Evolutionary conservation across 2,329 filamentous ascomycete species (phyloP).

Genomic region (Arthrobotrys entomopaga): DNA sequence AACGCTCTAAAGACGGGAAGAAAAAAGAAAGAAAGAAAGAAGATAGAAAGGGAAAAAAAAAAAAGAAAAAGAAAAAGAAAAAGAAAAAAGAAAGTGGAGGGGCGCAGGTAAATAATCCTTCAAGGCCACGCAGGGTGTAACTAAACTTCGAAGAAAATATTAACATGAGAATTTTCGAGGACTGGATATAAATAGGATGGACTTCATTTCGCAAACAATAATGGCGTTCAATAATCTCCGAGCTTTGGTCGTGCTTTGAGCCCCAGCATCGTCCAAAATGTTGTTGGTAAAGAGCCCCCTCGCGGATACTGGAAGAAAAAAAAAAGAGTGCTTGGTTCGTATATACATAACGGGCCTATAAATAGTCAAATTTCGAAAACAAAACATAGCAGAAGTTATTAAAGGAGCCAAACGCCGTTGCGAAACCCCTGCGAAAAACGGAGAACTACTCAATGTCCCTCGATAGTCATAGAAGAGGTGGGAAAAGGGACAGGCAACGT

Average conservation of each 20-base stretch:
- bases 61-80: neutral
- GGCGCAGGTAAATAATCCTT: neutral
- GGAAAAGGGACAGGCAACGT: conserved; percentile 26
- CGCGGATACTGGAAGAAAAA: neutral
- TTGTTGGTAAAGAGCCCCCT: neutral
- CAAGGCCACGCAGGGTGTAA: conserved; percentile 16
- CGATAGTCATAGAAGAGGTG: neutral
- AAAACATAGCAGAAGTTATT: conserved; percentile 1
- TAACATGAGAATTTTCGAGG: conserved; percentile 20
- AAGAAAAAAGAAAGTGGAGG: conserved; percentile 1
- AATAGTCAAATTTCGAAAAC: conserved; percentile 12
- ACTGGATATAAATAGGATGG: conserved; percentile 7
- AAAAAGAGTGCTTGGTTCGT: neutral
- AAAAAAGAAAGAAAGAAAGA: conserved; percentile 6
- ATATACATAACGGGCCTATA: conserved; percentile 16
- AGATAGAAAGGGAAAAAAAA: conserved; percentile 7
- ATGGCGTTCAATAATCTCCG: conserved; percentile 48
- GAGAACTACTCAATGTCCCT: conserved; percentile 28
- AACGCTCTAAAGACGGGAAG: neutral
- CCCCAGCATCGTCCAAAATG: neutral
- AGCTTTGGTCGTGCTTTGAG: neutral
- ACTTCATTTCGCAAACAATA: conserved; percentile 38
- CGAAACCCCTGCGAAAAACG: conserved; percentile 34
- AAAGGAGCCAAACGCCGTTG: conserved; percentile 33
- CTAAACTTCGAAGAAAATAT: conserved; percentile 16